Base-by-base conservation (phyloP, 2,329 filamentous ascomycete genomes). In the Aspergillus aculeatus region DNA sequence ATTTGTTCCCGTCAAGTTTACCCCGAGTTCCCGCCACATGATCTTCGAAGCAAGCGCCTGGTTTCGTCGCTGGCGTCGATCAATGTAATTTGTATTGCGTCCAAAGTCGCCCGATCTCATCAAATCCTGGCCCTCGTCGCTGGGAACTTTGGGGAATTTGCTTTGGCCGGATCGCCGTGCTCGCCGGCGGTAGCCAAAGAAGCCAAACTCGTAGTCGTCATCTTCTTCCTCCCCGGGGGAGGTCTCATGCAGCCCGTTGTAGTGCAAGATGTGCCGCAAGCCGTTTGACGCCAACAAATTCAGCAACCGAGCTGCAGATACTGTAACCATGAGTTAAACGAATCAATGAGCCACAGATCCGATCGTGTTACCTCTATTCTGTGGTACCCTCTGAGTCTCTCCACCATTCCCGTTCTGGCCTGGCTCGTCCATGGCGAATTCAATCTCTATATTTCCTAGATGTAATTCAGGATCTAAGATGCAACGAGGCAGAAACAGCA, bases 61-160 rank as follows among this genome's bases (percentile, higher is more conserved):
- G 66, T 84, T 87, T 63, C 86, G 84, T 72, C 87, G 85, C 61
- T 76, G 75, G 47, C 77, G 68, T 50, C 74, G 71, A 78, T 84
- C 62, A 70, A 81, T 61, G 76, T 82, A 65, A 79, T 80, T 67
- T 80, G 89, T 83, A 59, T 87, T 89, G 19, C 82, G 81, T 35
- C 94, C 94, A 76, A 97, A 98, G 2, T 80, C 81, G 1, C 94
- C 94, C 31, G 88, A 89, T 44, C 86, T 82, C 92, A 98, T 96
- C 62, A 98, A 79, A 66, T 89, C 85, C 52, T 77, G 81, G 7
- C 95, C 94, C 62, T 86, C 83, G 11, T 90, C 86, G 68, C 89
- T 96, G 0, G 94, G 94, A 0, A 96, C 86, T 67, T 90, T 90
- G n/a, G 93, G 91, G 61, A 93, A 93, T 49, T 85, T 78, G 62